These are phyloP conservation scores for Penicillium palitans DNA, from an alignment of 2,329 filamentous ascomycete species.

Conservation along the genomic window DNA sequence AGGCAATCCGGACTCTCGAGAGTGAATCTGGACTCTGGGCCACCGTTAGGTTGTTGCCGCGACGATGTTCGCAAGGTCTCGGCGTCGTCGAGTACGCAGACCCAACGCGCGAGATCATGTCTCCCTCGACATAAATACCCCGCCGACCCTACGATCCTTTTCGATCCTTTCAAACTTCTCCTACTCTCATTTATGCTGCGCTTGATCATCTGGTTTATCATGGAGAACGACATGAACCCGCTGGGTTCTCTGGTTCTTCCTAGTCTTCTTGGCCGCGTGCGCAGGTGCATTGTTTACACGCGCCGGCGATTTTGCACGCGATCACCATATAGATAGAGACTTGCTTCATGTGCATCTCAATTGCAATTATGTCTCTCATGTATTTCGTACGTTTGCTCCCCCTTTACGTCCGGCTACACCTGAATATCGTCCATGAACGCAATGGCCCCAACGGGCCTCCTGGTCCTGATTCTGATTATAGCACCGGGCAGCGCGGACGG, in stretches of 20 bases:
- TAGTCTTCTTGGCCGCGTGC: background rate
- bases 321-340: accelerated
- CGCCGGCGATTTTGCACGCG: background rate
- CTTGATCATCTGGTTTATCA: background rate
- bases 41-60: background rate
- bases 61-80: background rate
- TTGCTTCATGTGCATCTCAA: background rate
- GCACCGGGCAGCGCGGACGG: background rate
- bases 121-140: background rate
- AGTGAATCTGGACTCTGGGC: background rate
- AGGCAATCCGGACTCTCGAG: background rate
- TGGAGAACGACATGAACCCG: background rate
- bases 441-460: background rate
- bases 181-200: background rate
- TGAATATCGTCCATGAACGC: background rate
- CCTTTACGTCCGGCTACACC: background rate
- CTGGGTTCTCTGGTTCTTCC: no score
- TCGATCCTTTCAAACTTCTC: background rate
- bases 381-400: background rate
- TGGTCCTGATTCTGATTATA: background rate
- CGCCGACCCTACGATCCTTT: background rate
- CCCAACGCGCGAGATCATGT: no score
- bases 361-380: background rate
- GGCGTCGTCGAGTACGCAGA: no score
- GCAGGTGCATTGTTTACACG: background rate